Percentiles rank a stretch among this genome's conserved stretches.
Evolutionary conservation across 768 basidiomycete genomes (phyloP).

Genomic region (Lactifluus volemus): DNA sequence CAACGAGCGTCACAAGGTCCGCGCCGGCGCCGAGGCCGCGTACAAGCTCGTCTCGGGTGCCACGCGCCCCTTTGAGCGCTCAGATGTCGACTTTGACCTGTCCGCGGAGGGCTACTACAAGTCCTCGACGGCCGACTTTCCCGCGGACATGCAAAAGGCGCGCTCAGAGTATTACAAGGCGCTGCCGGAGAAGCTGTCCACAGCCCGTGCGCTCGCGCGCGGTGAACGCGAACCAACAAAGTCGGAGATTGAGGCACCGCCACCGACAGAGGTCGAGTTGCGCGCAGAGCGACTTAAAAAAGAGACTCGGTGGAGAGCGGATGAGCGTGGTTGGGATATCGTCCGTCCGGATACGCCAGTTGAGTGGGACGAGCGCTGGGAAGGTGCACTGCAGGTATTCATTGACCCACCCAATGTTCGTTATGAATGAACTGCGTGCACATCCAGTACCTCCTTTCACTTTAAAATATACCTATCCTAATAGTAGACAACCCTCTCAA

Average conservation of each 20-base stretch:
- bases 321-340: constrained; percentile 73
- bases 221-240: constrained; percentile 79
- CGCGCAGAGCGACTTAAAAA: constrained; percentile 83
- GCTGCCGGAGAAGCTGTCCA: constrained; percentile 55
- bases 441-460: background rate
- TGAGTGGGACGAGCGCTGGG: constrained; percentile 72
- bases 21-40: constrained; percentile 71
- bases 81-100: constrained; percentile 68
- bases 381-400: constrained; percentile 52
- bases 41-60: constrained; percentile 57
- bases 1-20: constrained; percentile 78
- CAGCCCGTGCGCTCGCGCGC: constrained; percentile 66
- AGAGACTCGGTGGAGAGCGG: constrained; percentile 77
- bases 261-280: constrained; percentile 82
- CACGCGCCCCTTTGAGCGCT: constrained; percentile 47
- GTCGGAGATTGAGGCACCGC: constrained; percentile 68
- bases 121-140: constrained; percentile 44
- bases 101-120: constrained; percentile 62
- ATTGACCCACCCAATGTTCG: constrained; percentile 30
- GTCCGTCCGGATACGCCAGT: constrained; percentile 54
- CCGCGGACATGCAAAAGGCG: constrained; percentile 53
- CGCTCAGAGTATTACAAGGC: constrained; percentile 70
- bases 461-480: constrained; percentile 2
- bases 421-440: background rate
- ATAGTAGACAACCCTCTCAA: background rate